Base-by-base conservation (phyloP, 305 asterid genomes). In the Galium porrigens region DNA sequence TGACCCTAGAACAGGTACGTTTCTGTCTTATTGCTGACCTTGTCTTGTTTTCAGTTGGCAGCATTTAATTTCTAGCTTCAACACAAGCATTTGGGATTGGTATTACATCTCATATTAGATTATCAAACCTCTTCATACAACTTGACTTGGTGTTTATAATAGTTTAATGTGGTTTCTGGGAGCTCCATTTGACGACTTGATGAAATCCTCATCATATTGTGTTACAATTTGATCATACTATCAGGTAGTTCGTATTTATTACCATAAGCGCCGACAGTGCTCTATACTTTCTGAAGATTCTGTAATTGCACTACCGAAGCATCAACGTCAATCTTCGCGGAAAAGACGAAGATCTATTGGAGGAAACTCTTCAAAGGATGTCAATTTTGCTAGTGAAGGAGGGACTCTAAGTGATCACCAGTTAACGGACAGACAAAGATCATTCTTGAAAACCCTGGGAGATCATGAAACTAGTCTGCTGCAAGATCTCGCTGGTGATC, bases 1-100 rank as follows among this genome's bases (percentile, higher is more conserved):
- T 92, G 84, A 84, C 95, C 66, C 63, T 89, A 72, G 95, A 85
- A 74, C 96, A 92, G 98, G 98, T 89, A 69, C 70, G 77, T 75
- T 70, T 66, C 81, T 67, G 74, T 69, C 72, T 53, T 64, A 71
- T 60, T 74, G 60, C 32, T 56, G 46, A 49, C 42, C 66, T 42
- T 64, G 33, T 72, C 68, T 60, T 12, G 17, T 27, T 17, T 46
- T 34, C 59, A 34, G 48, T 64, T 5, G 15, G 22, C 46, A 29
- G 11, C 25, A 39, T 7, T 5, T 66, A n/a, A 14, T 62, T 61
- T 27, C n/a, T 62, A 11, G 54, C 57, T 27, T 27, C 39, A 44
- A 63, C 25, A 44, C 33, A 49, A 20, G 11, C 20, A 61, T 61
- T 61, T 4, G 51, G 36, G 18, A 22, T 15, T 11, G 53, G 49